These are phyloP conservation scores for Hypoxylon sp. DNA, from an alignment of 2,329 filamentous ascomycete species.

Conservation along the genomic window DNA sequence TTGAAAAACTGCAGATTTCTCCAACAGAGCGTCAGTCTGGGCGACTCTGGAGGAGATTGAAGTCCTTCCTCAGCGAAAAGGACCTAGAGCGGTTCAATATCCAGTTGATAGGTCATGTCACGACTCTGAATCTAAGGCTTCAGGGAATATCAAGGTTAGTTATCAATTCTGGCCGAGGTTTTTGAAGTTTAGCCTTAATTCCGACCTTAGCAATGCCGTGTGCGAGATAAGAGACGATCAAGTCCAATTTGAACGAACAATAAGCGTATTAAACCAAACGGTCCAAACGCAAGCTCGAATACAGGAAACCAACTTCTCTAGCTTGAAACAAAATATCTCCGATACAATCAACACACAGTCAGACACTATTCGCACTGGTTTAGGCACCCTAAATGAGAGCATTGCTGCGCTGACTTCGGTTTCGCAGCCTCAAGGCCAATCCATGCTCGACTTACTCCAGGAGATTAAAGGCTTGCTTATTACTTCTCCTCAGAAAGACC, in stretches of 20 bases:
- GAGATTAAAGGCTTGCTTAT: conserved; percentile 2
- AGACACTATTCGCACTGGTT: background rate
- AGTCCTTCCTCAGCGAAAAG: background rate
- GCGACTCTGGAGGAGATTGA: background rate
- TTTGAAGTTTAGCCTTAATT: background rate
- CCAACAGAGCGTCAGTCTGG: background rate
- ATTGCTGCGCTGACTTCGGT: background rate
- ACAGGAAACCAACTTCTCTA: background rate
- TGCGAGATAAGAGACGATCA: background rate
- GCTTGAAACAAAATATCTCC: background rate
- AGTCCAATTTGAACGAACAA: background rate
- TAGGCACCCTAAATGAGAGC: background rate
- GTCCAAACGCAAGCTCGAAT: background rate
- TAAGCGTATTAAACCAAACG: background rate
- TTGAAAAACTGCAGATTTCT: background rate
- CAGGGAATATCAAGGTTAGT: background rate
- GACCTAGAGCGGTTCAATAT: background rate
- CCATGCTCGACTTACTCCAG: conserved; percentile 1
- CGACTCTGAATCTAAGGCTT: conserved; percentile 3
- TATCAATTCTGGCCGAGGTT: background rate
- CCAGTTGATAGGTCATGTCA: background rate
- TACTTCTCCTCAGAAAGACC: background rate
- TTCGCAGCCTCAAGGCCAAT: background rate
- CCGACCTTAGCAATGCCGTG: background rate
- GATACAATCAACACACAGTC: background rate